Evolutionary conservation across 179 eudicot genomes (phyloP), one percentile per base, ranked within the genome.

Genomic region (Camellia oleifera): DNA sequence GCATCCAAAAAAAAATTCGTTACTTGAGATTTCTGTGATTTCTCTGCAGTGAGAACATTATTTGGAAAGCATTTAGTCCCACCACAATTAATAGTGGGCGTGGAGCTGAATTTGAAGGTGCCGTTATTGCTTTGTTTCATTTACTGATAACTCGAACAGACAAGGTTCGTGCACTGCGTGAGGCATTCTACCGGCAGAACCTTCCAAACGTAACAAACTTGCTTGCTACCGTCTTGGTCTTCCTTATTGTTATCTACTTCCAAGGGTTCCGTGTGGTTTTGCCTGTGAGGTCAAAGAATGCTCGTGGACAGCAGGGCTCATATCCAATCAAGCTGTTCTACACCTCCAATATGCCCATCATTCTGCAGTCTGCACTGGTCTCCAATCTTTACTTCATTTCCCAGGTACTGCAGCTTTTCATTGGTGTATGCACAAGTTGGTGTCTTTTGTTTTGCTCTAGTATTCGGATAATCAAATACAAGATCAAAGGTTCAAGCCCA

Each of bases 271-370:
- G 84, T 26, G 84, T 86, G 5, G 79, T 83, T 32, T 67, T 86
- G 74, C 88, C 88, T 2, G 78, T 86, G 32, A 81, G 78, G 78
- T 86, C 86, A 48, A 86, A 81, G 77, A 83, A 83, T 70, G 84
- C 80, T 2, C 78, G 86, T 12, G 88, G 86, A 14, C 78, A 86
- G 61, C 82, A 81, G 57, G 84, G 88, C 3, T 83, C 78, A 13
- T 86, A 83, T 63, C 88, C 88, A 20, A 86, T 86, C 69, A 86
- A 86, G 78, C 40, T 86, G 72, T 83, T 86, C 54, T 86, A 86
- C 79, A 86, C 86, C 58, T 78, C 88, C 69, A 86, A 81, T 62
- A 86, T 86, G 88, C 88, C 88, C 57, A 86, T 86, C 52, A 83
- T 83, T 72, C 82, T 86, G 53, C 82, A 83, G 53, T 86, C 86